Evolutionary conservation across 2,329 filamentous ascomycete genomes (phyloP).

Genomic region (Diaporthe capsici): DNA sequence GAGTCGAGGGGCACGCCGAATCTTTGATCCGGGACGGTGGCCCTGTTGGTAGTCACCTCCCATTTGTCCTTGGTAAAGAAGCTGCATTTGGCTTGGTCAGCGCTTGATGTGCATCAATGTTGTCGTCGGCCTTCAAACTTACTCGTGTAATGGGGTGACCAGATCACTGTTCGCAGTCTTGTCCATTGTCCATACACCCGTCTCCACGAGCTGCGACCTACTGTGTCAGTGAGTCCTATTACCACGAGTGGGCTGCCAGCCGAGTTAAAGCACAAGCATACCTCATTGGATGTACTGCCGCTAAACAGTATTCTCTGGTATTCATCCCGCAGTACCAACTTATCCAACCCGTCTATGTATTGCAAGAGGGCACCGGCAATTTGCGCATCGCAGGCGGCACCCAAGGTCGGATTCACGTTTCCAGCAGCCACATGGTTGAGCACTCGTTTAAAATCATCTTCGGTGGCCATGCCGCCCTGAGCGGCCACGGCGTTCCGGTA

Average conservation of each 20-base stretch:
- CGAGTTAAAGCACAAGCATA: neutral
- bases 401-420: neutral
- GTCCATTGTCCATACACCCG: constrained; percentile 30
- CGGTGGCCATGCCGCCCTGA: neutral
- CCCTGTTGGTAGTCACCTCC: constrained; percentile 7
- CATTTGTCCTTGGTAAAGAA: constrained; percentile 35
- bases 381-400: neutral
- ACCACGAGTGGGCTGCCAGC: neutral
- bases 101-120: neutral
- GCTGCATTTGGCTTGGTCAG: constrained; percentile 5
- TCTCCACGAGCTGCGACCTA: constrained; percentile 16
- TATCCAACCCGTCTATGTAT: neutral
- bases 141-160: constrained; percentile 37
- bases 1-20: neutral
- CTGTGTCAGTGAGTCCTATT: neutral
- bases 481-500: neutral
- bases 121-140: neutral
- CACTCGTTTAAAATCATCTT: neutral
- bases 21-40: neutral
- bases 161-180: constrained; percentile 31
- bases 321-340: constrained; percentile 15
- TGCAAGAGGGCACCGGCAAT: constrained; percentile 11
- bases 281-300: constrained; percentile 33
- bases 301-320: constrained; percentile 39
- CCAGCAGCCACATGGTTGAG: neutral